Conservation (phyloP, 352 stramenopile species). For the Phytophthora citricola region DNA sequence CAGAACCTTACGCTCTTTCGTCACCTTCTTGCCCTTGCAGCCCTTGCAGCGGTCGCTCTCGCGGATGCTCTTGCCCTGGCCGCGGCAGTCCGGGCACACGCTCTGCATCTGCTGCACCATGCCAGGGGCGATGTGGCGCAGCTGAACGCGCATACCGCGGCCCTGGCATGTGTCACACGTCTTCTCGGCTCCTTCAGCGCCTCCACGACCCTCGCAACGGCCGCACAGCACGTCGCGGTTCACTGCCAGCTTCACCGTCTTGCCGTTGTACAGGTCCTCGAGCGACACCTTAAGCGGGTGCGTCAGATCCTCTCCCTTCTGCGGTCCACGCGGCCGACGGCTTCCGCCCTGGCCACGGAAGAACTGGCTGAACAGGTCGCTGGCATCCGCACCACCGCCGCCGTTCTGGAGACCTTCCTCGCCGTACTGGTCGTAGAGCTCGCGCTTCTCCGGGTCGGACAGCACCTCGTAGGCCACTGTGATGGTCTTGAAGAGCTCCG, state of each 20-base stretch:
- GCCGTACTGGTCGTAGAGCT: constrained; percentile 95
- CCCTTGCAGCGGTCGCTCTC: constrained; percentile 94
- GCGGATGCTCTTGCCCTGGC: constrained; percentile 94
- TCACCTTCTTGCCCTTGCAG: constrained; percentile 95
- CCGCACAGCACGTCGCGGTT: constrained; percentile 94
- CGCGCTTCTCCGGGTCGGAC: constrained; percentile 91
- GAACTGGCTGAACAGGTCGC: constrained; percentile 98
- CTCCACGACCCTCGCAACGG: constrained; percentile 88
- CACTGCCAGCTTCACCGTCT: constrained; percentile 98
- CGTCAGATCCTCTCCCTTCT: constrained; percentile 96
- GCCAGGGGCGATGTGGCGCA: constrained; percentile 96
- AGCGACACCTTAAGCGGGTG: constrained; percentile 97
- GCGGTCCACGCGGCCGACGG: constrained; percentile 79
- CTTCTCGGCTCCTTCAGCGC: constrained; percentile 94
- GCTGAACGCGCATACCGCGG: constrained; percentile 94
- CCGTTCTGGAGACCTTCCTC: constrained; percentile 97
- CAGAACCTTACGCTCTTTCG: constrained; percentile 98
- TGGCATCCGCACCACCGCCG: constrained; percentile 66
- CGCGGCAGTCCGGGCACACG: constrained; percentile 93
- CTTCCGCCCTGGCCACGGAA: constrained; percentile 87
- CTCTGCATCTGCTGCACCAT: constrained; percentile 99
- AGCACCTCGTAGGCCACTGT: constrained; percentile 97
- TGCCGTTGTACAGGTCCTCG: constrained; percentile 99
- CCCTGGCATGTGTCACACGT: constrained; percentile 95
- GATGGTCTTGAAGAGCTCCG: constrained; percentile 96